Conservation (phyloP, 2,329 filamentous ascomycete species). For the Sarocladium strictum region DNA sequence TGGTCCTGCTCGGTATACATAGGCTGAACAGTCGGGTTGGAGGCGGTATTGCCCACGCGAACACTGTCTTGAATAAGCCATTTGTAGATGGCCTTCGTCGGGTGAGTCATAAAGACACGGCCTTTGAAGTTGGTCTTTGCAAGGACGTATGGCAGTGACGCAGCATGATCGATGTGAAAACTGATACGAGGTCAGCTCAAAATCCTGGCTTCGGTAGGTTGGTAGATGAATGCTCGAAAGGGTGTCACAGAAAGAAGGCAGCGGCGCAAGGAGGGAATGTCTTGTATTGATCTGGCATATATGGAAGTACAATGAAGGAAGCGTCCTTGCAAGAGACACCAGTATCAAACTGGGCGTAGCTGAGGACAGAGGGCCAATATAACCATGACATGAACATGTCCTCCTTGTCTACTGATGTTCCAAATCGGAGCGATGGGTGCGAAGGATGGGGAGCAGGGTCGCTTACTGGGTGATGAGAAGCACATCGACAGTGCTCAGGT, state of each 20-base stretch:
- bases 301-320: constrained; percentile 6
- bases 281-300: constrained; percentile 35
- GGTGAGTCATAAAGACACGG: constrained; percentile 97
- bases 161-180: constrained; percentile 98
- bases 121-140: constrained; percentile 98
- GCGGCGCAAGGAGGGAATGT: constrained; percentile 18
- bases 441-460: constrained; percentile 11
- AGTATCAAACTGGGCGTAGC: not conserved
- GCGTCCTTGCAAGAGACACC: not conserved
- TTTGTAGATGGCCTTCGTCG: constrained; percentile 99
- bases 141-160: constrained; percentile 93
- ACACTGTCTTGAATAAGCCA: constrained; percentile 98
- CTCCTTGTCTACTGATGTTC: not conserved
- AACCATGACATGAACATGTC: not conserved
- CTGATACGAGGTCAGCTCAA: constrained; percentile 37
- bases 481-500: constrained; percentile 93
- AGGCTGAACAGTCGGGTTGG: constrained; percentile 60
- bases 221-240: not conserved
- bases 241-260: constrained; percentile 11
- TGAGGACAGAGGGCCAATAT: not conserved
- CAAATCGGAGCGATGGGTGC: constrained; percentile 4
- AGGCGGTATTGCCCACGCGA: constrained; percentile 70
- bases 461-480: constrained; percentile 98
- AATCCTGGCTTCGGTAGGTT: not conserved
- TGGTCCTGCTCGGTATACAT: constrained; percentile 96